Percentiles rank a stretch among this genome's conserved stretches.
Evolutionary conservation across 2,329 filamentous ascomycete species (phyloP).

Genomic region (Aureobasidium sp.): DNA sequence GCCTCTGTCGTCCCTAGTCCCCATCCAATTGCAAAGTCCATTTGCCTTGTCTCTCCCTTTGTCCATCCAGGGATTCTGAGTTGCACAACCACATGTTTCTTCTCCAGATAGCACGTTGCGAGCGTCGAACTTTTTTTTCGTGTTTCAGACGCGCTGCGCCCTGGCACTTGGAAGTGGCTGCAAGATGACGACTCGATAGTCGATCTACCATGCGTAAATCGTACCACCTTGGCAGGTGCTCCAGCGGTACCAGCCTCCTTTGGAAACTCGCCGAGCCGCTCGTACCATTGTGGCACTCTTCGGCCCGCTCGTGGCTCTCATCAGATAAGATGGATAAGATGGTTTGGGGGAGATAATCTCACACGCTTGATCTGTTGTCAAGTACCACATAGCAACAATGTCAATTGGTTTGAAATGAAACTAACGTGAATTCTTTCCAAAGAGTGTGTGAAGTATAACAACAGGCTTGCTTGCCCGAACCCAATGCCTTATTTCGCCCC

Average conservation of each 20-base stretch:
- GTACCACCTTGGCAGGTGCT: slow-evolving; percentile 4
- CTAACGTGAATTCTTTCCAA: background rate
- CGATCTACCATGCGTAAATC: slow-evolving; percentile 7
- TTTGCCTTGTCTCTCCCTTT: slow-evolving; percentile 5
- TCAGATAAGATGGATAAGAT: slow-evolving; percentile 15
- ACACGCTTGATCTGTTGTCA: background rate
- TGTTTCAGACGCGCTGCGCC: background rate
- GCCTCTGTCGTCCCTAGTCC: slow-evolving; percentile 1
- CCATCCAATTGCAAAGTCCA: background rate
- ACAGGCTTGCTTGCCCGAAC: background rate
- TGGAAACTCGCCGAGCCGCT: background rate
- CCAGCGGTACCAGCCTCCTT: background rate
- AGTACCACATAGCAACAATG: background rate
- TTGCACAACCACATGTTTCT: background rate
- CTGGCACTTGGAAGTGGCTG: background rate
- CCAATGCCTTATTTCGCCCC: background rate
- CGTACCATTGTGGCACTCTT: slow-evolving; percentile 7
- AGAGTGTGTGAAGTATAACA: background rate
- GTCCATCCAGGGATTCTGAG: background rate
- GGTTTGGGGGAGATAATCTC: background rate
- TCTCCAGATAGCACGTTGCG: background rate
- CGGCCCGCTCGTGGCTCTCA: background rate
- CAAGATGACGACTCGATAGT: background rate
- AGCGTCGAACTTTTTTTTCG: background rate
- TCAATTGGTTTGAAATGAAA: background rate